Percentiles rank a stretch among this genome's conserved stretches.
These are phyloP conservation scores for Astrocystis sublimbata DNA, from an alignment of 495 filamentous ascomycete species.

Conservation along the genomic window DNA sequence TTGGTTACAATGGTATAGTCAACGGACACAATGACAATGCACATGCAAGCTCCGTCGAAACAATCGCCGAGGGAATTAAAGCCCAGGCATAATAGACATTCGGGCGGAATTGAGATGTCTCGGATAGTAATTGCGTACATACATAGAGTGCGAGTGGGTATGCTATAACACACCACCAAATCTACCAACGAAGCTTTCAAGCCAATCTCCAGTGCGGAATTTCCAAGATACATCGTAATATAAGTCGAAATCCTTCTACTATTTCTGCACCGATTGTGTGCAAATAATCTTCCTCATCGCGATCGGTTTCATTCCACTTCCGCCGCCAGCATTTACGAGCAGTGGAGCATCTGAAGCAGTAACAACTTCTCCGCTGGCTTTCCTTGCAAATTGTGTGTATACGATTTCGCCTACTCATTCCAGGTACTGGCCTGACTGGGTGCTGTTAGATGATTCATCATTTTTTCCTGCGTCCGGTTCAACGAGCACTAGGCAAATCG, in stretches of 20 bases:
- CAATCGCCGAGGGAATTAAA: conserved; percentile 16
- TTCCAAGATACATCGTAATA: not conserved
- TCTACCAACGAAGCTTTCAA: too few relatives aligned
- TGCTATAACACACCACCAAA: too few relatives aligned
- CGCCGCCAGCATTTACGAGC: not conserved
- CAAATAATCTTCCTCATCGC: too few relatives aligned
- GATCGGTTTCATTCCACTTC: not conserved
- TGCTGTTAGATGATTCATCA: not conserved
- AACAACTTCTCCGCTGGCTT: not conserved
- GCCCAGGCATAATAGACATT: conserved; percentile 23
- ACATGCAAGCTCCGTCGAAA: not conserved
- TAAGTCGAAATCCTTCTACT: not conserved
- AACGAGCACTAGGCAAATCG: not conserved
- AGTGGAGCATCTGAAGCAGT: not conserved
- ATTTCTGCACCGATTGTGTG: too few relatives aligned
- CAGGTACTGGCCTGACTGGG: not conserved
- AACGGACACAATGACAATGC: conserved; percentile 20
- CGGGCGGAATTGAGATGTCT: not conserved
- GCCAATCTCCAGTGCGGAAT: too few relatives aligned
- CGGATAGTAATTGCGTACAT: not conserved
- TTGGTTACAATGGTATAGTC: conserved; percentile 3
- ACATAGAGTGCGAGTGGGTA: not conserved
- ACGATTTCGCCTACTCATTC: not conserved
- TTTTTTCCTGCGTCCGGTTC: not conserved
- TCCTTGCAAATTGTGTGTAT: not conserved